Evolutionary conservation across 1,284 basidiomycete genomes (phyloP), one percentile per base, ranked within the genome.

Genomic region (Athelia sp.): DNA sequence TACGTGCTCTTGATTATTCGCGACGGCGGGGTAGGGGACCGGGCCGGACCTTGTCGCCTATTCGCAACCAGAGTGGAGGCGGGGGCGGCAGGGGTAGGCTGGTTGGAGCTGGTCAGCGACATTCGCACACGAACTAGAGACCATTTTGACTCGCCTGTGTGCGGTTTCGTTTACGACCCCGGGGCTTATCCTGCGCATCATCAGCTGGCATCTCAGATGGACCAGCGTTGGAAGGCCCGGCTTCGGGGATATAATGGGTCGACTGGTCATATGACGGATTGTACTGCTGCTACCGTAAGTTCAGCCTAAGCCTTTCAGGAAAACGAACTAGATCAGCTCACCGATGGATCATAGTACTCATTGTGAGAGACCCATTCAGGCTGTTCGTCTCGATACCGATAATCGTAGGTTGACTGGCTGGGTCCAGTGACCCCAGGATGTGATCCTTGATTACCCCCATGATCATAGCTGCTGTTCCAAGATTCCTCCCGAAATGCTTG

Each of bases 1-100:
- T 89, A 90, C 0, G 87, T 89, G 58, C 87, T 90, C 65, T 88
- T 90, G 60, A 90, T 81, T n/a, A 90, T 81, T 6, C 86, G 78
- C 2, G 75, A 79, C 11, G 88, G 88, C 17, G 88, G 88, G 0
- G 86, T 87, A 8, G 88, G 88, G 13, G 88, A 90, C 3, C 87
- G 78, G n/a, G 81, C 82, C 26, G 78, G 75, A 1, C 83, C 79
- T 47, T 83, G 79, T 31, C 76, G 74, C 45, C 74, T 67, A 58
- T 81, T 86, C 0, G 76, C 69, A 4, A 88, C 84, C 31, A 89
- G 67, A 13, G 77, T 73, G 10, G 84, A 72, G 13, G 84, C 79
- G 11, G 84, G 74, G 0, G 82, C 74, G 0, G 83, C 81, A 46
- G 84, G 81, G 38, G 76, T 63, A n/a, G 75, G 69, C 74, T 78